These are phyloP conservation scores for Phytopythium kandeliae DNA, from an alignment of 352 stramenopile genomes.

Conservation along the genomic window DNA sequence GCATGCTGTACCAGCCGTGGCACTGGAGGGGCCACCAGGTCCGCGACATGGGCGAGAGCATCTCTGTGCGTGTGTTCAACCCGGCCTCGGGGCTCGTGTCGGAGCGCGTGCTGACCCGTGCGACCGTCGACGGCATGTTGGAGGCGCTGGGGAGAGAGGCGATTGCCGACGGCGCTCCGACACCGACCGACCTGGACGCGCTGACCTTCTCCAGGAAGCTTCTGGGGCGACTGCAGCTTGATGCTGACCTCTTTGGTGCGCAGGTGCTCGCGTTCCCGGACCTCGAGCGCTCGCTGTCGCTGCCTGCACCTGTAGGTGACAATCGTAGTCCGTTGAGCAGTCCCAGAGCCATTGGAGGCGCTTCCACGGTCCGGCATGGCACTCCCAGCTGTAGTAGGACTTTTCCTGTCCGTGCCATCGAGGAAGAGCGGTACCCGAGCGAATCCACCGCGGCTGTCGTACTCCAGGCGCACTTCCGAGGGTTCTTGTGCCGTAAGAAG, in stretches of 20 bases:
- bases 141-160: constrained; percentile 4
- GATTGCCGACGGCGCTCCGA: background rate
- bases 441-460: constrained; percentile 1
- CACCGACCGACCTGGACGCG: constrained; percentile 7
- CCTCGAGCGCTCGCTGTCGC: constrained; percentile 19
- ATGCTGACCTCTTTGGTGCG: constrained; percentile 47
- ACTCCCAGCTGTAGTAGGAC: background rate
- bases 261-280: constrained; percentile 50
- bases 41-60: constrained; percentile 14
- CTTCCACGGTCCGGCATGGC: background rate
- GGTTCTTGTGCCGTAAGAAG: constrained; percentile 6
- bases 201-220: constrained; percentile 31
- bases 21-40: constrained; percentile 7
- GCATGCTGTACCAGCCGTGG: constrained; percentile 6
- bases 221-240: constrained; percentile 34
- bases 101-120: constrained; percentile 15
- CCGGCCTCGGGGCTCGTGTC: constrained; percentile 25
- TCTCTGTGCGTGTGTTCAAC: constrained; percentile 42
- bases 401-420: background rate
- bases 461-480: constrained; percentile 7
- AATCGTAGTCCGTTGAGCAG: background rate
- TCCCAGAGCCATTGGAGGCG: background rate
- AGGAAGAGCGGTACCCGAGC: constrained; percentile 4
- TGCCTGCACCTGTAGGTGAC: background rate
- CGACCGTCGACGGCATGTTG: constrained; percentile 8